Conservation (phyloP, 306 rosid genomes). For the Quercus cerris region DNA sequence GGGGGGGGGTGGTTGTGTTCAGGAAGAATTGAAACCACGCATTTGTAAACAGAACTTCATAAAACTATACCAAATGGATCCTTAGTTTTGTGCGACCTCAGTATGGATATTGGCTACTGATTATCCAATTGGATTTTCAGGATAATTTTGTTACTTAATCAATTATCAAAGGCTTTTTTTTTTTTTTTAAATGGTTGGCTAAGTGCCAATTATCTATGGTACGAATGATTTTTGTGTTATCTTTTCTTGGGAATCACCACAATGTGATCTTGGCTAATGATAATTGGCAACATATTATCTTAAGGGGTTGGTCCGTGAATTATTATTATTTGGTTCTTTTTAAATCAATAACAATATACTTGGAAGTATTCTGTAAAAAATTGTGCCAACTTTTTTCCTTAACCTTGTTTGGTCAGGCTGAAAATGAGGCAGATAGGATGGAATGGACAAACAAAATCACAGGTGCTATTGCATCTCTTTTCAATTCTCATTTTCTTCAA, state of each 20-base stretch:
- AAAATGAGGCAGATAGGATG: slow-evolving; percentile 94
- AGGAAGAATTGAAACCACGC: too few species aligned
- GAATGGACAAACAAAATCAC: slow-evolving; percentile 87
- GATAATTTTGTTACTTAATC: too few species aligned
- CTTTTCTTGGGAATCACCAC: neutral
- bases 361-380: neutral
- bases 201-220: too few species aligned
- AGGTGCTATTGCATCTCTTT: slow-evolving; percentile 70
- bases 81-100: neutral
- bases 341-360: neutral
- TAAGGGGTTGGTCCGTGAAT: neutral
- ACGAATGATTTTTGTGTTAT: neutral
- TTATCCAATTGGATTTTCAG: too few species aligned
- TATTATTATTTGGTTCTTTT: neutral
- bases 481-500: slow-evolving; percentile 81
- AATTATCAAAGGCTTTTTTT: too few species aligned
- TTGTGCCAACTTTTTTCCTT: slow-evolving; percentile 9
- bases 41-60: too few species aligned
- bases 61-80: neutral
- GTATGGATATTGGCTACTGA: neutral
- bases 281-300: neutral
- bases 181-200: too few species aligned
- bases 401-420: slow-evolving; percentile 64
- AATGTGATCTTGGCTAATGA: neutral
- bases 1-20: too few species aligned